Base-by-base conservation (phyloP, 495 filamentous ascomycete genomes). In the Penicillium flavigenum region DNA sequence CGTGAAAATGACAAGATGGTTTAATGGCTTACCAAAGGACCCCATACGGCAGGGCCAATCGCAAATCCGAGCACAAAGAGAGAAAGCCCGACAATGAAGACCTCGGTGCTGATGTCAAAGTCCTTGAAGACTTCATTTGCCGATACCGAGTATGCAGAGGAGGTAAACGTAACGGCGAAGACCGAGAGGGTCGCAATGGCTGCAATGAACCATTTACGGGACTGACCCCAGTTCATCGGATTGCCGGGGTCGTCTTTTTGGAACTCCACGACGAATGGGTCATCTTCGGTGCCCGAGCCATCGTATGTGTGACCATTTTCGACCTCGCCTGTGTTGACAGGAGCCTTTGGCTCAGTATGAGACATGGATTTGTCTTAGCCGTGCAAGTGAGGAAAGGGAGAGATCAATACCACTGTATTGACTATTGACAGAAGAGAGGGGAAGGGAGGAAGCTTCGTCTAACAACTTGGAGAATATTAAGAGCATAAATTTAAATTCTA, bases 211-310 rank as follows among this genome's bases (percentile, higher is more conserved):
- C 48, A 51, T 22, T 34, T 45, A 61, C 57, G 83, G 83, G 88
- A 68, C 86, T 86, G 62, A 76, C 79, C 41, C 55, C 63, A 9
- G 53, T 43, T 7, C 73, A 85, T 79, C 3, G 85, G 82, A 68
- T 89, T 83, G 47, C 79, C 72, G 5, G 76, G 73, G 66, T 90
- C 87, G 27, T 81, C 63, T 10, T 79, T 77, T 0, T 88, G 74
- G 65, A 81, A 89, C 26, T 83, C 80, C 58, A 89, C 84, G 20
- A 86, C 61, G 56, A 81, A 90, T 3, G 87, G 87, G 19, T 85
- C 79, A 5, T 83, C 79, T 38, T 75, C 66, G 5, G 86, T 88
- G 47, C 87, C 87, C 4, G 74, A 62, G 3, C 87, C 87, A 32
- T 67, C 59, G 64, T 87, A 88, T 4, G 5, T 16, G 34, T 36